Conservation (phyloP, 2,329 filamentous ascomycete species). For the Fusarium redolens region DNA sequence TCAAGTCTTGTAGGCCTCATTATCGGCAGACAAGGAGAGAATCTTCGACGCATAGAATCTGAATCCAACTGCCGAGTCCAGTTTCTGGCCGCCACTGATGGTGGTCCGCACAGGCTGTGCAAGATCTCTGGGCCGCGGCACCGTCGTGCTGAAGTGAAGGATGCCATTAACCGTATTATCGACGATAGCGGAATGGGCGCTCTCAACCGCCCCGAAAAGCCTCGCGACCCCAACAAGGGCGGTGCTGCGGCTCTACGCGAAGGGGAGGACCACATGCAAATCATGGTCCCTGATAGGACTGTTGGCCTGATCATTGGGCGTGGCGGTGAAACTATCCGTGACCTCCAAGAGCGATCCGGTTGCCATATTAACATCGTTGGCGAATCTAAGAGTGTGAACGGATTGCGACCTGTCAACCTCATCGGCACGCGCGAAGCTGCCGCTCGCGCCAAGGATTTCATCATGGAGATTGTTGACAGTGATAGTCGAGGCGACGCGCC, state of each 20-base stretch:
- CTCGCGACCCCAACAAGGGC: slow-evolving; percentile 53
- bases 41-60: slow-evolving; percentile 83
- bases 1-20: slow-evolving; percentile 89
- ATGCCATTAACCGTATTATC: slow-evolving; percentile 87
- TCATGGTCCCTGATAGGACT: slow-evolving; percentile 94
- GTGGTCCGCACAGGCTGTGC: slow-evolving; percentile 81
- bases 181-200: slow-evolving; percentile 74
- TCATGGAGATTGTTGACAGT: slow-evolving; percentile 94
- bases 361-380: slow-evolving; percentile 96
- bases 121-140: slow-evolving; percentile 82
- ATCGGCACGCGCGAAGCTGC: slow-evolving; percentile 83
- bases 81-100: slow-evolving; percentile 82
- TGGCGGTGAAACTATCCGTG: slow-evolving; percentile 91
- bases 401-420: slow-evolving; percentile 87
- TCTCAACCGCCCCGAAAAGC: slow-evolving; percentile 58
- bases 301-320: slow-evolving; percentile 95
- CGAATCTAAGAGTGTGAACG: slow-evolving; percentile 92
- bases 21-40: slow-evolving; percentile 91
- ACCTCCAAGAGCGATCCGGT: slow-evolving; percentile 90
- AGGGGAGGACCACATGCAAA: slow-evolving; percentile 87
- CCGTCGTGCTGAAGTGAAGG: slow-evolving; percentile 80
- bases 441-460: slow-evolving; percentile 83
- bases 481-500: slow-evolving; percentile 73
- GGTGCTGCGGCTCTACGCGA: slow-evolving; percentile 70
- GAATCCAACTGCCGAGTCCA: slow-evolving; percentile 88